A percentile compares a stretch with the other conserved stretches of the same genome.
Conservation (phyloP, 345 rosid genomes). For the Angophora floribunda region DNA sequence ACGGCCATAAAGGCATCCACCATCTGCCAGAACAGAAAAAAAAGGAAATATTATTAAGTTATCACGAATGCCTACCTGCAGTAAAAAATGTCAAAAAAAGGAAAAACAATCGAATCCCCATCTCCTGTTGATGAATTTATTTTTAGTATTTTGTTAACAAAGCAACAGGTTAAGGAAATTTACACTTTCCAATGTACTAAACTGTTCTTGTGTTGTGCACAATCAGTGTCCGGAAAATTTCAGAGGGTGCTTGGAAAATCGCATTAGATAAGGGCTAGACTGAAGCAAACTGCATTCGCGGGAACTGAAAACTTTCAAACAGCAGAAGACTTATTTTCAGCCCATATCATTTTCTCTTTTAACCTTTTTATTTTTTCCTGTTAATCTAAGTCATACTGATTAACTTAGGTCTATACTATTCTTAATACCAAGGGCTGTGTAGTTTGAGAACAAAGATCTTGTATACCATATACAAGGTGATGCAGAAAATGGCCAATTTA, state of each 20-base stretch:
- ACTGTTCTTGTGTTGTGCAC: background rate
- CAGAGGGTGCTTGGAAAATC: background rate
- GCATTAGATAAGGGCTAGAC: background rate
- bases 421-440: background rate
- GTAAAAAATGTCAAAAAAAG: background rate
- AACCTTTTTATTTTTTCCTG: background rate
- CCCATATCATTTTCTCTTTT: background rate
- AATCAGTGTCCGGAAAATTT: background rate
- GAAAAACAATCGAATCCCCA: background rate
- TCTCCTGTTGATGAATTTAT: background rate
- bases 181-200: background rate
- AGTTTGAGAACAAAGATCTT: background rate
- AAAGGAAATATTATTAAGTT: background rate
- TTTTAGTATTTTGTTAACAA: background rate
- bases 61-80: background rate
- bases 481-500: background rate
- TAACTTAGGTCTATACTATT: background rate
- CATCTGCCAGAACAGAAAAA: constrained; percentile 36
- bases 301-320: background rate
- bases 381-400: background rate
- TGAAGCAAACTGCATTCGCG: background rate
- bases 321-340: background rate
- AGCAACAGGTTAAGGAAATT: background rate
- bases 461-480: background rate
- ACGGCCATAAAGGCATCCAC: constrained; percentile 91